Evolutionary conservation across 768 basidiomycete genomes (phyloP).

Genomic region (Hygrocybe coccinea): DNA sequence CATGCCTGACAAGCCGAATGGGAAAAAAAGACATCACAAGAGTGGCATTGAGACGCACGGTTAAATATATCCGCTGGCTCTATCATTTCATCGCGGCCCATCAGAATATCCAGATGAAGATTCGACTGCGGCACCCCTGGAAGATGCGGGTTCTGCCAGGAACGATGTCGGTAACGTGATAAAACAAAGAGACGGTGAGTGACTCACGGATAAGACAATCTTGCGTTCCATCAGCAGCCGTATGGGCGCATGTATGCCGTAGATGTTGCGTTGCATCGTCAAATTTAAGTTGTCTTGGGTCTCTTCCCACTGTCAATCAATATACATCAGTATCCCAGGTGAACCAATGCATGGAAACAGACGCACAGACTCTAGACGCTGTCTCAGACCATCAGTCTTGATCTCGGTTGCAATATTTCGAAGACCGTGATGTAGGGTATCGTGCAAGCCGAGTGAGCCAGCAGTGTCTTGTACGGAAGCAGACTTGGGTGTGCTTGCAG

Average conservation of each 20-base stretch:
- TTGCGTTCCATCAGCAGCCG: slow-evolving; percentile 91
- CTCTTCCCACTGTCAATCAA: slow-evolving; percentile 72
- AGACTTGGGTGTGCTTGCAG: slow-evolving; percentile 47
- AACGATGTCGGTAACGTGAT: neutral
- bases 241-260: slow-evolving; percentile 86
- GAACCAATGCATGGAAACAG: neutral
- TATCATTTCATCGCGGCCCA: slow-evolving; percentile 85
- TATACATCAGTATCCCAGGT: slow-evolving; percentile 1
- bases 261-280: slow-evolving; percentile 75
- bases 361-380: slow-evolving; percentile 73
- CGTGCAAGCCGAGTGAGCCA: slow-evolving; percentile 79
- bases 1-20: slow-evolving; percentile 39
- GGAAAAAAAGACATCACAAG: neutral
- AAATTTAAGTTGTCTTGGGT: slow-evolving; percentile 87
- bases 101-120: slow-evolving; percentile 85
- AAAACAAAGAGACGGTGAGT: slow-evolving; percentile 7
- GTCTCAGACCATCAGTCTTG: slow-evolving; percentile 56
- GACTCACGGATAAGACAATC: slow-evolving; percentile 69
- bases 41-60: slow-evolving; percentile 40
- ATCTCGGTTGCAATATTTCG: slow-evolving; percentile 75
- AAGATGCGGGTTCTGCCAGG: slow-evolving; percentile 57
- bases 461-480: slow-evolving; percentile 65
- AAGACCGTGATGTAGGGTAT: slow-evolving; percentile 81
- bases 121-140: slow-evolving; percentile 65
- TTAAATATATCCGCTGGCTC: slow-evolving; percentile 76